Percentiles rank a stretch among this genome's conserved stretches.
These are phyloP conservation scores for Fusarium papillatum DNA, from an alignment of 2,329 filamentous ascomycete species.

Conservation along the genomic window DNA sequence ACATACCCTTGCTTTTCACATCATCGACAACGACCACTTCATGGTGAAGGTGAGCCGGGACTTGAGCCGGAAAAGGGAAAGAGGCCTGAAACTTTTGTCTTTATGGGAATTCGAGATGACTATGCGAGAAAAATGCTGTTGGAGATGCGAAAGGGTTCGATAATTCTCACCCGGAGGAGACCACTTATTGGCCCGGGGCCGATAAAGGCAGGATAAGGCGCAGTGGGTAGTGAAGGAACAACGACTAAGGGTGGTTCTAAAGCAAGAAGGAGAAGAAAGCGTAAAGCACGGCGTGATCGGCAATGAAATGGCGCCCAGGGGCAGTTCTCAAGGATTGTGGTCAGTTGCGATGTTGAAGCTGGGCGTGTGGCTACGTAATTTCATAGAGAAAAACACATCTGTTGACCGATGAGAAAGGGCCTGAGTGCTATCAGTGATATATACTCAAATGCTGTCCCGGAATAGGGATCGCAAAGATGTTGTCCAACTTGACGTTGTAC, in stretches of 20 bases:
- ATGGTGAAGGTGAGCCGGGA: slow-evolving; percentile 2
- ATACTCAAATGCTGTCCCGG: background rate
- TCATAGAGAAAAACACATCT: background rate
- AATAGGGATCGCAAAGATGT: background rate
- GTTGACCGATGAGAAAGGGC: background rate
- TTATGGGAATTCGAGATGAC: slow-evolving; percentile 14
- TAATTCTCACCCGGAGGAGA: background rate
- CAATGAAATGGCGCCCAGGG: background rate
- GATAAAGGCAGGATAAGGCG: background rate
- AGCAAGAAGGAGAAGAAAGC: background rate
- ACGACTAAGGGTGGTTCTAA: background rate
- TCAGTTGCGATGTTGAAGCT: background rate
- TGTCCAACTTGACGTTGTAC: background rate
- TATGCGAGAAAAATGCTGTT: background rate
- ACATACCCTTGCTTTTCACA: background rate
- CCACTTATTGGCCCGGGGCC: background rate
- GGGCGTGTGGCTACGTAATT: background rate
- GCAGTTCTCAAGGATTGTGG: background rate
- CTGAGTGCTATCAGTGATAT: background rate
- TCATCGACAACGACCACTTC: background rate
- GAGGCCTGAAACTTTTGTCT: background rate
- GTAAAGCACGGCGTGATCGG: background rate
- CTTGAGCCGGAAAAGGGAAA: background rate
- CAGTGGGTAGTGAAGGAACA: background rate
- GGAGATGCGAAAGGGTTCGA: background rate